Base-by-base conservation (phyloP, 768 basidiomycete species). In the Termitomyces sp. region DNA sequence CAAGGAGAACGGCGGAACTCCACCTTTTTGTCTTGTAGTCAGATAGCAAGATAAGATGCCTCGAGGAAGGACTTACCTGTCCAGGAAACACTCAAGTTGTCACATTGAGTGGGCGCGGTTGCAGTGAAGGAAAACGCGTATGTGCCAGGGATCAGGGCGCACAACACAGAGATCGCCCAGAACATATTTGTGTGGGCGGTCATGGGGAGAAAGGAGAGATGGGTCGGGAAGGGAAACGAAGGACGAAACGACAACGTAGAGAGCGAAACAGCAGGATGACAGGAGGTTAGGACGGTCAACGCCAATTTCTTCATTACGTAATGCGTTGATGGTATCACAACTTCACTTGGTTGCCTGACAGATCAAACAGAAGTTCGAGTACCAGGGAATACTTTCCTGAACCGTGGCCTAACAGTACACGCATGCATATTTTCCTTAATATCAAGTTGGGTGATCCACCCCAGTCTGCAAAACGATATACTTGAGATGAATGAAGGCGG, bases 81-180 rank as follows among this genome's bases (percentile, higher is more conserved):
- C 88, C 88, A 90, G 34, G 78, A 75, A 54, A 92, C 64, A 47
- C 70, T 66, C n/a, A 90, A 70, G 66, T 80, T 69, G 61, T 83
- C 88, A 67, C 90, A 92, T 67, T 85, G 72, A 0, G 84, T 77
- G 5, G 86, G 80, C 11, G 72, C 55, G 9, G 69, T 67, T 30
- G 69, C 59, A 33, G 73, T 71, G 66, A 84, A 79, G 61, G 75
- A 67, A 75, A 89, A 87, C 24, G 78, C 81, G 53, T 42, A 34
- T 20, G 64, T 68, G 58, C 66, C 18, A 37, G 66, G 63, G 57
- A 62, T 56, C 27, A 64, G 59, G 37, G 60, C 62, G 67, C 58
- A 68, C 64, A 64, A 62, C 62, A 62, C 42, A 47, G 72, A 50
- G 54, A 70, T 56, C 50, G 65, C 70, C 73, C 55, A 63, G 2